These are phyloP conservation scores for Verticillium alfalfae DNA, from an alignment of 2,329 filamentous ascomycete genomes.

Conservation along the genomic window DNA sequence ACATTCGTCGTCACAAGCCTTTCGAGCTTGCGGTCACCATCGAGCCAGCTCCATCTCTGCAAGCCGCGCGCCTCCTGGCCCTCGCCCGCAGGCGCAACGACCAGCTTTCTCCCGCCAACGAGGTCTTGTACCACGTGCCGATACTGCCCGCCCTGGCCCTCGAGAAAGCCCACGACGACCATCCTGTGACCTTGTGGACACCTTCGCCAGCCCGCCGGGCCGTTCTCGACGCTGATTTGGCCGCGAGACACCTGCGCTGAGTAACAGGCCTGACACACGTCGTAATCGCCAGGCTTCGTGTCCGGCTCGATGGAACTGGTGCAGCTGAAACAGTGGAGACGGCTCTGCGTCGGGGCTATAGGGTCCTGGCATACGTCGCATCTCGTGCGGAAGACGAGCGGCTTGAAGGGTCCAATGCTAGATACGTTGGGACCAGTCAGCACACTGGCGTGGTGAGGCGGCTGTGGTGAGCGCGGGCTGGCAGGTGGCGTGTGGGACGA, in stretches of 20 bases:
- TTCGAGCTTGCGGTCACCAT: slow-evolving; percentile 30
- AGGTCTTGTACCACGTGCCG: slow-evolving; percentile 65
- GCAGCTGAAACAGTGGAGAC: slow-evolving; percentile 79
- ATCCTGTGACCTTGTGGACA: slow-evolving; percentile 77
- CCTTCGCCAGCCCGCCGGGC: slow-evolving; percentile 74
- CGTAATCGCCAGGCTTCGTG: slow-evolving; percentile 66
- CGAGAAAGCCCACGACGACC: slow-evolving; percentile 72
- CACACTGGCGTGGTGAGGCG: slow-evolving; percentile 39
- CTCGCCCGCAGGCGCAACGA: slow-evolving; percentile 55
- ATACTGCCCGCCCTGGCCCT: slow-evolving; percentile 59
- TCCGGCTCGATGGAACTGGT: slow-evolving; percentile 44
- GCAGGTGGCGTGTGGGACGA: slow-evolving; percentile 28
- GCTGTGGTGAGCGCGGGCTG: slow-evolving; percentile 35
- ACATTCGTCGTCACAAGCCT: slow-evolving; percentile 48
- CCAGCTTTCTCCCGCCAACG: slow-evolving; percentile 70
- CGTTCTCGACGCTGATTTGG: slow-evolving; percentile 69
- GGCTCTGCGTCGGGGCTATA: slow-evolving; percentile 63
- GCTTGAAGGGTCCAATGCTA: slow-evolving; percentile 53
- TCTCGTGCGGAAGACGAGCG: slow-evolving; percentile 65
- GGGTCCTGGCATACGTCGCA: slow-evolving; percentile 74
- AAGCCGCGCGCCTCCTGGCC: slow-evolving; percentile 31
- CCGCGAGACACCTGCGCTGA: slow-evolving; percentile 55
- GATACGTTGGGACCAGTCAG: slow-evolving; percentile 39
- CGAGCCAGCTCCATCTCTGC: slow-evolving; percentile 48
- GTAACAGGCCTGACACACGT: slow-evolving; percentile 80